Evolutionary conservation across 148 eudicot species (phyloP).

Genomic region (Bassia scoparia): DNA sequence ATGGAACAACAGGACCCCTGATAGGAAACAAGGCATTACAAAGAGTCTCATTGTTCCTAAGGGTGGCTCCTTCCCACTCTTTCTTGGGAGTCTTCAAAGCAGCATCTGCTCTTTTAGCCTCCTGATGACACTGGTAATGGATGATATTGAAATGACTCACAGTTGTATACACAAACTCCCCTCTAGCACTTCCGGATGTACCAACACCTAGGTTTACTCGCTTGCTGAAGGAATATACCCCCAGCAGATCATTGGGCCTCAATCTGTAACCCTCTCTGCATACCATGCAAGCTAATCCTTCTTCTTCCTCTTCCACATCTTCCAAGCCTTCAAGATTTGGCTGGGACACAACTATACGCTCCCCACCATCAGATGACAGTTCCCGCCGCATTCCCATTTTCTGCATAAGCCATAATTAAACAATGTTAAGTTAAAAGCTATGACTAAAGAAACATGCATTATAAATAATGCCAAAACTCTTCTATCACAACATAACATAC

Average conservation of each 20-base stretch:
- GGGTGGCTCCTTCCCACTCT: slow-evolving; percentile 99
- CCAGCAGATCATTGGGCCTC: slow-evolving; percentile 78
- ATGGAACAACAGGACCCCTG: slow-evolving; percentile 86
- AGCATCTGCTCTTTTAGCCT: slow-evolving; percentile 98
- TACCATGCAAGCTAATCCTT: slow-evolving; percentile 97
- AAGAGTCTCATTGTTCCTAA: slow-evolving; percentile 89
- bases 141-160: slow-evolving; percentile 98
- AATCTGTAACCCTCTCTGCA: slow-evolving; percentile 94
- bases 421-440: slow-evolving; percentile 7
- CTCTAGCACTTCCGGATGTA: slow-evolving; percentile 71
- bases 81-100: slow-evolving; percentile 81
- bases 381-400: slow-evolving; percentile 85
- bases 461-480: not conserved
- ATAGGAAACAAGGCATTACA: slow-evolving; percentile 91
- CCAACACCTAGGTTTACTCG: slow-evolving; percentile 89
- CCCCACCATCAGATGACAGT: slow-evolving; percentile 87
- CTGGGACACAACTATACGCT: slow-evolving; percentile 74
- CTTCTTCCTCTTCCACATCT: slow-evolving; percentile 95
- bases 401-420: slow-evolving; percentile 28
- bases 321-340: slow-evolving; percentile 93
- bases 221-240: slow-evolving; percentile 91
- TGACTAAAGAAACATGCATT: not conserved
- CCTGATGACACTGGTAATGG: slow-evolving; percentile 98
- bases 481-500: slow-evolving; percentile 37
- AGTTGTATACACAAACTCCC: slow-evolving; percentile 94